Base-by-base conservation (phyloP, 345 rosid genomes). In the Populus pruinosa region DNA sequence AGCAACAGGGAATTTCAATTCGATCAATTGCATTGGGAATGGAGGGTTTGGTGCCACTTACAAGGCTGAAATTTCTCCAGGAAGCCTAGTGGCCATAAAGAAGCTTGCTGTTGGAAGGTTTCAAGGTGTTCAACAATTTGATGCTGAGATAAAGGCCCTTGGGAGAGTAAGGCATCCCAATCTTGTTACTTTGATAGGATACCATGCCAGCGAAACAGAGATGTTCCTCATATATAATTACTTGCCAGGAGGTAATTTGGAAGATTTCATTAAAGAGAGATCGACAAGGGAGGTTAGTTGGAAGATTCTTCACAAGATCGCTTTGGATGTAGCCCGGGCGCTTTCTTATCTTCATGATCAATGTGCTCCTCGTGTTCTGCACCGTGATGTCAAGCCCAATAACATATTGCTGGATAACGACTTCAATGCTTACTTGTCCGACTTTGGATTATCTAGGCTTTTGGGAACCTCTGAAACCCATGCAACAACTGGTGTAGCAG, bases 21-120 rank as follows among this genome's bases (percentile, higher is more conserved):
- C 83, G n/a, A 64, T 82, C 76, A 77, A 82, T 80, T 80, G 83
- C 74, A 80, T 85, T 18, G 83, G 83, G 18, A 79, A 43, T n/a
- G 87, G 87, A 68, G 85, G 83, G 31, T 85, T 85, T 65, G 85
- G 87, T 66, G 80, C 83, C 68, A 85, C 85, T 36, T 85, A 82
- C 80, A 80, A 82, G 80, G 87, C 85, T 11, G 82, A 85, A 43
- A 77, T 85, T 35, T 74, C 83, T 59, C 82, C 78, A 6, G 82
- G 80, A 35, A 63, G 23, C 68, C 27, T 75, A 8, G 77, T 85
- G 69, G 85, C 83, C 43, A 64, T 85, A 21, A 85, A 85, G 74
- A 80, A 71, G 82, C 87, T 82, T 21, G 76, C 83, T 61, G 53
- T 75, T 25, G 85, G 87, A 35, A 80, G 83, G 75, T 47, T 82